A percentile compares a stretch with the other conserved stretches of the same genome.
These are phyloP conservation scores for Alternaria ventricosa DNA, from an alignment of 2,329 filamentous ascomycete species.

Conservation along the genomic window DNA sequence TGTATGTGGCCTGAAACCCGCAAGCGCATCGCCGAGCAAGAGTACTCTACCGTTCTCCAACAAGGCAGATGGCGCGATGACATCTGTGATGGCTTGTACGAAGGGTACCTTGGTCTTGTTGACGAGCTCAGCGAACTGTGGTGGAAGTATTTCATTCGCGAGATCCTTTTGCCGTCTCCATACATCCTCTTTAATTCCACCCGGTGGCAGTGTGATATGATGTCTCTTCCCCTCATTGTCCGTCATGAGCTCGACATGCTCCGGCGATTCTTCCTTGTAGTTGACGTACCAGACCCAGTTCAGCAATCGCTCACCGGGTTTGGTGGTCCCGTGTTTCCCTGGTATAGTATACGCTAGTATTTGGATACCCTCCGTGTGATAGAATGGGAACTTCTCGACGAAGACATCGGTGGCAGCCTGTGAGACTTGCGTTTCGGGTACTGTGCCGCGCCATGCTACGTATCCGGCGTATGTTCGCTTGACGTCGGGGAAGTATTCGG, in stretches of 20 bases:
- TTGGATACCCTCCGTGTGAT: conserved; percentile 20
- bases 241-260: conserved; percentile 52
- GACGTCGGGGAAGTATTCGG: conserved; percentile 20
- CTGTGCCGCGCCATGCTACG: conserved; percentile 37
- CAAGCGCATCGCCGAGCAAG: conserved; percentile 56
- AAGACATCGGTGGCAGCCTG: conserved; percentile 19
- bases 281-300: conserved; percentile 59
- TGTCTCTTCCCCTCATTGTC: conserved; percentile 50
- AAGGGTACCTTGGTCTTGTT: conserved; percentile 50
- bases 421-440: conserved; percentile 26
- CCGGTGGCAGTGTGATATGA: conserved; percentile 51
- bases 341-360: conserved; percentile 52
- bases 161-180: conserved; percentile 46
- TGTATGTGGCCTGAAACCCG: conserved; percentile 54
- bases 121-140: conserved; percentile 51
- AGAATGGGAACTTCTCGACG: conserved; percentile 28
- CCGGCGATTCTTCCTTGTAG: conserved; percentile 42
- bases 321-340: conserved; percentile 46
- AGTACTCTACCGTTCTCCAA: conserved; percentile 51
- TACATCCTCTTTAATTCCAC: conserved; percentile 43
- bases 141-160: conserved; percentile 40
- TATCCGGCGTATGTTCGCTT: conserved; percentile 35
- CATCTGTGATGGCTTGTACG: conserved; percentile 54
- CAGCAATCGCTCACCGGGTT: conserved; percentile 48
- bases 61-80: conserved; percentile 40